Percentiles rank a stretch among this genome's conserved stretches.
Conservation (phyloP, 106 monocot species). For the Dactylorhiza incarnata region DNA sequence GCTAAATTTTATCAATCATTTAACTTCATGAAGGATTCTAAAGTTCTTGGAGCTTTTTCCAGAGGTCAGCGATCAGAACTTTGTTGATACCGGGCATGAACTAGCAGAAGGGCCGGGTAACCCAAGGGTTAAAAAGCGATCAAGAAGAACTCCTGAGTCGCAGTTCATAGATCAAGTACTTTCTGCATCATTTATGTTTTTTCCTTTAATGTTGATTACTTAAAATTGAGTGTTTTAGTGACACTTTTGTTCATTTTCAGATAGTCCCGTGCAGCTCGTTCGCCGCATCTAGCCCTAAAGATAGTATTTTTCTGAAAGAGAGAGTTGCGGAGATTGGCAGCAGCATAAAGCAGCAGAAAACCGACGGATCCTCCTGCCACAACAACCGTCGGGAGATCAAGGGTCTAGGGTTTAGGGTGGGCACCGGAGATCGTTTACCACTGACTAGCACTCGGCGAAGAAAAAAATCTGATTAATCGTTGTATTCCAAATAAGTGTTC, state of each 20-base stretch:
- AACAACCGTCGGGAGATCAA: not conserved
- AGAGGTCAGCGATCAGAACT: constrained; percentile 25
- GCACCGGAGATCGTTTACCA: not conserved
- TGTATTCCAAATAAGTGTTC: not conserved
- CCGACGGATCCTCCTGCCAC: not conserved
- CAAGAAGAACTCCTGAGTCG: not conserved
- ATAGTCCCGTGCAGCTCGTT: not conserved
- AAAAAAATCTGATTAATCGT: not conserved
- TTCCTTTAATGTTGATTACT: not conserved
- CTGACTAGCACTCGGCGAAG: not conserved
- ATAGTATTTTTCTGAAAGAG: not conserved
- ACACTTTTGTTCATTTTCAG: not conserved
- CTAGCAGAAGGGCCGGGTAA: not conserved
- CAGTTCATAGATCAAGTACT: not conserved
- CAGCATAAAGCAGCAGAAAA: not conserved
- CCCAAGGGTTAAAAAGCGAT: not conserved
- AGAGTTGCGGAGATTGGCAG: constrained; percentile 2
- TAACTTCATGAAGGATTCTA: not conserved
- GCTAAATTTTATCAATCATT: too few species aligned
- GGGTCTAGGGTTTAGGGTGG: not conserved
- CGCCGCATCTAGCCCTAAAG: not conserved
- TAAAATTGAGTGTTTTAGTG: not conserved
- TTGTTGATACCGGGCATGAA: constrained; percentile 5
- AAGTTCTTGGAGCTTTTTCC: not conserved
- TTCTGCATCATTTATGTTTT: not conserved